Percentiles rank a stretch among this genome's conserved stretches.
Evolutionary conservation across 768 basidiomycete species (phyloP).

Genomic region (Boletus sensibilis): DNA sequence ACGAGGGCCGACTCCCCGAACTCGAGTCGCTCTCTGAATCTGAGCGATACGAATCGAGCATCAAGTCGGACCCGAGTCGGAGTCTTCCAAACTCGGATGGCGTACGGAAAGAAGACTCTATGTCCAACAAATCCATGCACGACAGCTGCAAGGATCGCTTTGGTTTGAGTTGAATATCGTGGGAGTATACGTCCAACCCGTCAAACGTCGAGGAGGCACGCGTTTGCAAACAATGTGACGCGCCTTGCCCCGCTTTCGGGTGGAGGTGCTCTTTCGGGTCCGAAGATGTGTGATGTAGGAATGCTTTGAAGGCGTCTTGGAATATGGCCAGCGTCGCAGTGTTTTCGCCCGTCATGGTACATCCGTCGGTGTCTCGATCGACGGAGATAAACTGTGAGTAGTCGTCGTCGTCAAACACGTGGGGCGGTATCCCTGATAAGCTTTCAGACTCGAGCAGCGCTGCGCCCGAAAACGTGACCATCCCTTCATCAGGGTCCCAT

Average conservation of each 20-base stretch:
- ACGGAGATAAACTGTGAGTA: constrained; percentile 10
- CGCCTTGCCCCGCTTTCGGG: constrained; percentile 6
- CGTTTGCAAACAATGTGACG: constrained; percentile 14
- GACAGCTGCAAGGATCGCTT: constrained; percentile 23
- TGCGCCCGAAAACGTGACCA: constrained; percentile 56
- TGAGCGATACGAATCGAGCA: constrained; percentile 16
- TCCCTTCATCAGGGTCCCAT: constrained; percentile 57
- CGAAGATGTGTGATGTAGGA: constrained; percentile 24
- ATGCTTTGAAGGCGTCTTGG: constrained; percentile 32
- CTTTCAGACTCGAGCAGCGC: constrained; percentile 39
- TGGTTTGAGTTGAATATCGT: constrained; percentile 19
- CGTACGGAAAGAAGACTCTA: constrained; percentile 16
- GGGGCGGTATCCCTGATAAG: constrained; percentile 4
- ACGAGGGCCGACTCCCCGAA: neutral
- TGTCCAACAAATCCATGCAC: constrained; percentile 21
- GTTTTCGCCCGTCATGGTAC: constrained; percentile 16
- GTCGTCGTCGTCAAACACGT: constrained; percentile 18
- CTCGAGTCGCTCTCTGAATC: constrained; percentile 18
- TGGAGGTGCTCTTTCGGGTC: constrained; percentile 22
- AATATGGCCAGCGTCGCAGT: constrained; percentile 24
- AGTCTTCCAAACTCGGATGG: constrained; percentile 14
- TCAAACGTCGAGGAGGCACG: constrained; percentile 33
- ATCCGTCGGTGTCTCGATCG: constrained; percentile 16
- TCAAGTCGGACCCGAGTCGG: constrained; percentile 21
- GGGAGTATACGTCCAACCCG: constrained; percentile 31